Evolutionary conservation across 495 filamentous ascomycete species (phyloP).

Genomic region (Aspergillus egyptiacus): DNA sequence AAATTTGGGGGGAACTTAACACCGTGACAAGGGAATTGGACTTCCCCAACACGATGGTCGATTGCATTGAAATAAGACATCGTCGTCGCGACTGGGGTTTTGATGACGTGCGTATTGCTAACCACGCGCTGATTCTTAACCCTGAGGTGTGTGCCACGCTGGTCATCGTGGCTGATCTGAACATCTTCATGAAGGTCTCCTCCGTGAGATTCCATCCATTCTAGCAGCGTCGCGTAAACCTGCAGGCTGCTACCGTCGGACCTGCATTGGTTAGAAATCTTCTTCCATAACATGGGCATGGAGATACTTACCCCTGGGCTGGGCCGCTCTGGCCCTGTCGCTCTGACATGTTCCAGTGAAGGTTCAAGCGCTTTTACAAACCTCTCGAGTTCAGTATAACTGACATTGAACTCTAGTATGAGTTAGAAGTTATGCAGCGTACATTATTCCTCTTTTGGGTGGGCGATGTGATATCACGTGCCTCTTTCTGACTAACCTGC

Average conservation of each 20-base stretch:
- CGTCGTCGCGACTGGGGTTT: constrained; percentile 40
- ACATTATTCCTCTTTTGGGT: constrained; percentile 1
- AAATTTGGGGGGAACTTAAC: constrained; percentile 31
- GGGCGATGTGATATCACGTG: constrained; percentile 2
- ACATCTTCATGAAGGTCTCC: constrained; percentile 39
- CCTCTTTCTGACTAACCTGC: constrained; percentile 16
- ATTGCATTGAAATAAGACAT: constrained; percentile 51
- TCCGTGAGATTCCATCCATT: constrained; percentile 40
- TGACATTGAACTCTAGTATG: neutral
- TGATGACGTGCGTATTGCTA: constrained; percentile 36
- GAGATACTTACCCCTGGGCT: neutral
- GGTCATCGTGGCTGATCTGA: constrained; percentile 34
- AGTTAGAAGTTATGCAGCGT: neutral
- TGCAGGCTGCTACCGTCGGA: constrained; percentile 20
- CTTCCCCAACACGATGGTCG: constrained; percentile 18
- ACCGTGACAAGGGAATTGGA: constrained; percentile 32
- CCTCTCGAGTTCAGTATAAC: neutral
- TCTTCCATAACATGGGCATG: neutral
- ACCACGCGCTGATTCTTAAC: constrained; percentile 27
- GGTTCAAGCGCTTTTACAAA: neutral
- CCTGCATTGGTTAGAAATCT: neutral
- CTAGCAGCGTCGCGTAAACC: constrained; percentile 28
- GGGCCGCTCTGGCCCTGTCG: neutral
- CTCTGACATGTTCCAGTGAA: neutral
- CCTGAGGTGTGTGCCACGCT: constrained; percentile 44